Evolutionary conservation across 2,329 filamentous ascomycete genomes (phyloP), one percentile per base, ranked within the genome.

Genomic region (Trichophyton mentagrophytes): DNA sequence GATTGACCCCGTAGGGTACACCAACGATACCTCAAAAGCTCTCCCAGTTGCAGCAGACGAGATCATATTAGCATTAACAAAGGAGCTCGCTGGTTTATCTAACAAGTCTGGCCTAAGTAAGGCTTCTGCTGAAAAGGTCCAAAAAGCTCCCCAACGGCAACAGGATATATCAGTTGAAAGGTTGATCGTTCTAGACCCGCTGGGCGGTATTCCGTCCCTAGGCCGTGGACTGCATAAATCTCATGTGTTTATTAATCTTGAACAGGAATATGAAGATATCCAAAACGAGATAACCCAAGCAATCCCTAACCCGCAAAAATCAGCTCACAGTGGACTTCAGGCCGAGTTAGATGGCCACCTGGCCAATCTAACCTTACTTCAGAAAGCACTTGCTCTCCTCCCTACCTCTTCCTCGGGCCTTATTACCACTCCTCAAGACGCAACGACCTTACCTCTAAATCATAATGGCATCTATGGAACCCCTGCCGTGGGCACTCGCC

Each of bases 181-280:
- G 40, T 79, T 99, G 47, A 95, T 99, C 64, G 78, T 99, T 30
- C 79, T 99, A 5, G 93, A 99, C 71, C 85, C 89, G 0, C 75
- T 90, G 0, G 93, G 93, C 2, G 92, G 90, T 0, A 90, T 91
- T 53, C 93, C 93, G 0, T 79, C 89, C 62, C 71, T 80, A 67
- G 74, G 80, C 70, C 72, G 81, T 65, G n/a, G 53, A 25, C 76
- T 81, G 51, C 75, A 87, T 72, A 66, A 82, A 80, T 58, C 87
- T 1, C 87, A 93, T 70, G 83, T 93, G 6, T 97, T 96, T 69
- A 83, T 99, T 69, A 99, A 99, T 67, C 80, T 99, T 61, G 88
- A 95, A 69, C 90, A 97, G 69, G 92, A 99, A 70, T 96, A 88
- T 66, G 77, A 82, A 1, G 76, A 81, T 27, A 86, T 95, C 57